phyloP scores from a whole-genome alignment of 306 rosid genomes.

The Vigna radiata region DNA sequence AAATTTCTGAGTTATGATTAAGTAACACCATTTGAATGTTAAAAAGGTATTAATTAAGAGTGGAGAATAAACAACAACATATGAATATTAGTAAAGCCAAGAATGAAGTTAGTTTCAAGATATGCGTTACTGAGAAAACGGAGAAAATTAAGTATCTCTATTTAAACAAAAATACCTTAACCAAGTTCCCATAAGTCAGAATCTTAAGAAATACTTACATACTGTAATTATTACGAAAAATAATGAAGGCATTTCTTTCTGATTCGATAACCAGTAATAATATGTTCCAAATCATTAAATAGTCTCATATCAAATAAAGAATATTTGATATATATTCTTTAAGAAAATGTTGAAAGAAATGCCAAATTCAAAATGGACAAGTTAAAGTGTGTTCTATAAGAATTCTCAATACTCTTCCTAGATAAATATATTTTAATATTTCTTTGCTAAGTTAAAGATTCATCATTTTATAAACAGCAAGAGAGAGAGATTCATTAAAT shows the following conservation, averaged over 20 bases:
- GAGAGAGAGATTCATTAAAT: no score
- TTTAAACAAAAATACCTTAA: conserved; percentile 31
- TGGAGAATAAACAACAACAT: conserved; percentile 14
- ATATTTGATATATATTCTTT: no score
- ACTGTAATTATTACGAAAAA: background rate
- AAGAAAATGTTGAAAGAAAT: no score
- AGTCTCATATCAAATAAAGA: no score
- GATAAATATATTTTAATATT: no score
- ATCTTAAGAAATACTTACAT: background rate
- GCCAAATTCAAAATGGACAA: no score
- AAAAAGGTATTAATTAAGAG: background rate
- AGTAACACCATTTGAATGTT: conserved; percentile 7
- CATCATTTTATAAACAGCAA: background rate
- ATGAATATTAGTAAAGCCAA: conserved; percentile 32
- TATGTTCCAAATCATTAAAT: no score
- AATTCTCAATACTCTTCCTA: background rate
- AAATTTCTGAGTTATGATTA: background rate
- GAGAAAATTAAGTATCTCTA: conserved; percentile 38
- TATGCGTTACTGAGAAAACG: conserved; percentile 12
- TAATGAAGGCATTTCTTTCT: no score
- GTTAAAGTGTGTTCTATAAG: background rate
- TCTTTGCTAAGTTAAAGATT: background rate
- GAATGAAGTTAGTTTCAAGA: conserved; percentile 39
- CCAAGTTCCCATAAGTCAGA: conserved; percentile 11
- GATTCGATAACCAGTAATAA: no score